These are phyloP conservation scores for Ophiocordyceps unilateralis DNA, from an alignment of 2,329 filamentous ascomycete genomes.

Conservation along the genomic window DNA sequence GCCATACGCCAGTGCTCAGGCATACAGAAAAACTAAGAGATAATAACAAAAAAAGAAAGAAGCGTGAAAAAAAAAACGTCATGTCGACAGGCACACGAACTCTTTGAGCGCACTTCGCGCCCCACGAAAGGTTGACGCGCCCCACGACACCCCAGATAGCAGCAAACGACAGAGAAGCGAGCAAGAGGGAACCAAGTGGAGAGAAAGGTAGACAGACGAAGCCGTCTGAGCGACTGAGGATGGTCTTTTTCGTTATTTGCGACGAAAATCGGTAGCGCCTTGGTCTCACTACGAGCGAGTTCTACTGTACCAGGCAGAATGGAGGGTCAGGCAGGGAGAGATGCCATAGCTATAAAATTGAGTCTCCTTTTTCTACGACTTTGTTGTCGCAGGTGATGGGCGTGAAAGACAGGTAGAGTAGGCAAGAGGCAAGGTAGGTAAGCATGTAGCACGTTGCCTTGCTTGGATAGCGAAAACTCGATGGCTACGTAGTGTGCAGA, in stretches of 20 bases:
- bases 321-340: background rate
- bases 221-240: background rate
- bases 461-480: too few relatives aligned
- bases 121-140: slow-evolving; percentile 7
- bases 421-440: too few relatives aligned
- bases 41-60: background rate
- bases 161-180: background rate
- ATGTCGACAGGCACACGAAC: background rate
- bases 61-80: background rate
- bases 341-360: background rate
- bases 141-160: slow-evolving; percentile 6
- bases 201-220: slow-evolving; percentile 6
- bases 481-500: too few relatives aligned
- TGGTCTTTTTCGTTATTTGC: background rate
- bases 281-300: background rate
- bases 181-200: slow-evolving; percentile 1
- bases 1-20: too few relatives aligned
- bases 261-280: background rate
- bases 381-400: too few relatives aligned
- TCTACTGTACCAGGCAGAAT: background rate
- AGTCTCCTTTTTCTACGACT: background rate
- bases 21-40: too few relatives aligned
- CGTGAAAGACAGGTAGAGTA: too few relatives aligned
- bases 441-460: too few relatives aligned
- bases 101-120: background rate